Base-by-base conservation (phyloP, 768 basidiomycete genomes). In the Boletus fagicola region DNA sequence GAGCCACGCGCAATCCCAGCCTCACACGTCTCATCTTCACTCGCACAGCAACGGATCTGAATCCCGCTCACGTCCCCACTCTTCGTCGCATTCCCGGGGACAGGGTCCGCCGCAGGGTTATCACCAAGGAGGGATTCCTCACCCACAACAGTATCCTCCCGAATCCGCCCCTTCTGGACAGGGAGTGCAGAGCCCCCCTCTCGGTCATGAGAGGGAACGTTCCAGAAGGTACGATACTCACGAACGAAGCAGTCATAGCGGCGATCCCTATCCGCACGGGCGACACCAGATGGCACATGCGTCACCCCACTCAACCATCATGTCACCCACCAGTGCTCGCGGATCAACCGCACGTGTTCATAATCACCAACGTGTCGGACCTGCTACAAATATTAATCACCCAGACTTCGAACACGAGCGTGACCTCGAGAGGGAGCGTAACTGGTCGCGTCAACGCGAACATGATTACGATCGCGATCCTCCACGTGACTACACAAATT, bases 311-410 rank as follows among this genome's bases (percentile, higher is more conserved):
- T 68, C 74, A 5, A 69, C 75, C 49, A 49, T 72, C 57, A 44
- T 70, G 59, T 72, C 71, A 47, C 74, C 78, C 31, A 70, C 74
- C n/a, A 64, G 62, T 49, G 55, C 68, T 60, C 71, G 73, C 63
- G 68, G 70, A 65, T 68, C 67, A 58, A 67, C 75, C 53, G 59
- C 72, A 58, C 79, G 80, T 64, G 69, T 78, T 47, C 88, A 88
- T 68, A 77, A 77, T 58, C 87, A 88, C 71, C 87, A 87, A 69
- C 84, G 85, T 53, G 66, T 85, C 63, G 86, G 85, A 8, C 85
- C 86, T 40, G 85, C 78, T 4, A 76, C 83, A 26, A 83, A 79
- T 62, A 76, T 86, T 47, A 80, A 78, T 65, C 67, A 72, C 61
- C 68, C 71, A 38, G 75, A 74, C 39, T 60, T 64, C 45, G 72